Evolutionary conservation across 2,329 filamentous ascomycete species (phyloP).

Genomic region (Cytospora mali): DNA sequence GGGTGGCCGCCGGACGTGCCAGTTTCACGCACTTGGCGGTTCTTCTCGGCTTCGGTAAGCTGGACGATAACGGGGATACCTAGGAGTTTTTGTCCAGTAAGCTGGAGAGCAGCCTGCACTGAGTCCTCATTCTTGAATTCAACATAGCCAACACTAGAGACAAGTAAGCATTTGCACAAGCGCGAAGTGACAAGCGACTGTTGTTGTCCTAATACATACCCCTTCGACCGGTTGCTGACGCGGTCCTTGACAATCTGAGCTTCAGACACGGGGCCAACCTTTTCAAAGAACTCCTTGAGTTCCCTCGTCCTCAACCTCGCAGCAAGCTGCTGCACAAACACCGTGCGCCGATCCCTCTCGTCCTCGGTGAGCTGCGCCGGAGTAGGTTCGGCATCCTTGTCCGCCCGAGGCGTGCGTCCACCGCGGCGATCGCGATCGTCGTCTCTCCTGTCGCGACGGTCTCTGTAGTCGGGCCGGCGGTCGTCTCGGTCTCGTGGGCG

Average conservation of each 20-base stretch:
- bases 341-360: constrained; percentile 92
- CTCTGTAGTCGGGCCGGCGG: constrained; percentile 44
- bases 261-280: constrained; percentile 91
- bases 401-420: constrained; percentile 44
- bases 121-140: constrained; percentile 98
- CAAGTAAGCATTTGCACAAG: constrained; percentile 7
- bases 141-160: constrained; percentile 89
- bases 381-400: constrained; percentile 61
- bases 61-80: constrained; percentile 98
- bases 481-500: constrained; percentile 53
- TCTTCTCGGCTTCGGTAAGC: constrained; percentile 98
- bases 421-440: constrained; percentile 52
- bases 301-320: constrained; percentile 90
- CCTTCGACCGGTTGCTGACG: constrained; percentile 95
- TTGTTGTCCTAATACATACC: constrained; percentile 59
- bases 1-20: constrained; percentile 69
- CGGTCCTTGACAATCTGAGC: constrained; percentile 98
- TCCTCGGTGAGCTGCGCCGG: constrained; percentile 79
- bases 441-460: constrained; percentile 48
- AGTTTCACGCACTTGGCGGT: constrained; percentile 87
- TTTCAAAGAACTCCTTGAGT: constrained; percentile 92
- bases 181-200: not conserved
- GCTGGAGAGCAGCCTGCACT: constrained; percentile 88
- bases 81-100: constrained; percentile 98
- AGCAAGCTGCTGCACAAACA: constrained; percentile 98